Percentiles rank a stretch among this genome's conserved stretches.
Conservation (phyloP, 2,329 filamentous ascomycete species). For the Fusarium sp. region DNA sequence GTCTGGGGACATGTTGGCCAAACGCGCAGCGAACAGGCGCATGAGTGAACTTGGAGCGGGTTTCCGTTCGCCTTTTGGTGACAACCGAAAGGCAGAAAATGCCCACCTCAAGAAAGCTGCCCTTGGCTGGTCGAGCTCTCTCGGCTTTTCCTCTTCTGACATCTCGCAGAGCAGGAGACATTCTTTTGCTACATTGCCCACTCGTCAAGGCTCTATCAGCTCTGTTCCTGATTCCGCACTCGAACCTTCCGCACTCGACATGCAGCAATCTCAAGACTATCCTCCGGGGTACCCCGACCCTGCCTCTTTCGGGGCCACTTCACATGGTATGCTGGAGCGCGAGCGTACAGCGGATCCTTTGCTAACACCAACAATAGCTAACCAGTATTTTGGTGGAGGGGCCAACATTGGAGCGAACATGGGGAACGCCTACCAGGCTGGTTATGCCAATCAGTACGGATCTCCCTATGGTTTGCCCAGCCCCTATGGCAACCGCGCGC, state of each 20-base stretch:
- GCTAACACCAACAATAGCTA: slow-evolving; percentile 26
- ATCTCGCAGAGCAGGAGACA: slow-evolving; percentile 81
- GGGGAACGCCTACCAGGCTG: slow-evolving; percentile 45
- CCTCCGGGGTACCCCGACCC: slow-evolving; percentile 55
- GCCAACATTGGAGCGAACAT: slow-evolving; percentile 43
- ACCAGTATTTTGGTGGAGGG: slow-evolving; percentile 45
- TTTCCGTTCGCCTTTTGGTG: slow-evolving; percentile 62
- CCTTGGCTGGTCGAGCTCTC: slow-evolving; percentile 73
- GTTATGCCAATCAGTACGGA: slow-evolving; percentile 56
- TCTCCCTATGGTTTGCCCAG: slow-evolving; percentile 60
- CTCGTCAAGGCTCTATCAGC: slow-evolving; percentile 72
- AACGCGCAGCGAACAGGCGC: slow-evolving; percentile 61
- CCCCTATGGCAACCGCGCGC: slow-evolving; percentile 62
- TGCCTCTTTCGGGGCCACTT: slow-evolving; percentile 52
- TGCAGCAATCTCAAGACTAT: slow-evolving; percentile 58
- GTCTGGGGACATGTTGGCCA: slow-evolving; percentile 58
- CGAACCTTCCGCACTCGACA: slow-evolving; percentile 60
- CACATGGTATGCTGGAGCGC: slow-evolving; percentile 54
- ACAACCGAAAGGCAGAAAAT: slow-evolving; percentile 72
- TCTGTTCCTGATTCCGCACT: slow-evolving; percentile 67
- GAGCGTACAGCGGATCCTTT: not conserved
- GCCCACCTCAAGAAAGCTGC: slow-evolving; percentile 68
- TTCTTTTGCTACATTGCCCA: slow-evolving; percentile 79
- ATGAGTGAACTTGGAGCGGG: slow-evolving; percentile 69
- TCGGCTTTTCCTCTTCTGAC: slow-evolving; percentile 74